Evolutionary conservation across 805 yeast species (phyloP), one percentile per base, ranked within the genome.

Genomic region (Zygoascus ofunaensis): DNA sequence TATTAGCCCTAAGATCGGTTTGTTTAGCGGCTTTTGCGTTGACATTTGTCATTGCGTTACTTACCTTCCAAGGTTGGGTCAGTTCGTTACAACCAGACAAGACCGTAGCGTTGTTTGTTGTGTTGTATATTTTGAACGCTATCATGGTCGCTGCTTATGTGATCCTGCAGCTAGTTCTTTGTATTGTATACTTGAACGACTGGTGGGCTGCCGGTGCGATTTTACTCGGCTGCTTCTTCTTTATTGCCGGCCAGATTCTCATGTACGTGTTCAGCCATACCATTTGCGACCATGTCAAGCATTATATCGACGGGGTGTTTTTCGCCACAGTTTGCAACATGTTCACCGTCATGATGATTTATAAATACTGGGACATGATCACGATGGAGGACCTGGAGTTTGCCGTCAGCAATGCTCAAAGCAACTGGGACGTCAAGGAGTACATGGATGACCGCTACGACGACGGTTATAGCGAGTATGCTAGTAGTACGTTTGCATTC

Each of bases 301-400:
- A 92, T 63, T 92, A 90, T 60, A 71, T 87, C 19, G 98, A 90
- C 58, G 97, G 97, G 1, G 63, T 87, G 24, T 82, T 90, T 57
- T 86, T 89, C 57, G 92, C 87, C 26, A 75, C 92, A 21, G 56
- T 87, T 30, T 76, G 95, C 58, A 86, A 86, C 59, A 59, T 87
- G 41, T 82, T 87, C 56, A 74, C 94, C 3, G 66, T 83, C 44
- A 87, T 92, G 95, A 90, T 92, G 97, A 71, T 90, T 42, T 90
- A 87, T 70, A 89, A 92, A 65, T 86, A 79, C 54, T 90, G 97
- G 96, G 97, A 89, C 58, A 87, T 89, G 74, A 81, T 90, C 42
- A 92, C 97, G 10, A 79, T 80, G 46, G 97, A 90, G 57, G 97
- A 92, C 61, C 77, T 90, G 55, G 98, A 90, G 65, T 92, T 90